Evolutionary conservation across 116 monocot genomes (phyloP).

Genomic region (Papilionanthe hybrid): DNA sequence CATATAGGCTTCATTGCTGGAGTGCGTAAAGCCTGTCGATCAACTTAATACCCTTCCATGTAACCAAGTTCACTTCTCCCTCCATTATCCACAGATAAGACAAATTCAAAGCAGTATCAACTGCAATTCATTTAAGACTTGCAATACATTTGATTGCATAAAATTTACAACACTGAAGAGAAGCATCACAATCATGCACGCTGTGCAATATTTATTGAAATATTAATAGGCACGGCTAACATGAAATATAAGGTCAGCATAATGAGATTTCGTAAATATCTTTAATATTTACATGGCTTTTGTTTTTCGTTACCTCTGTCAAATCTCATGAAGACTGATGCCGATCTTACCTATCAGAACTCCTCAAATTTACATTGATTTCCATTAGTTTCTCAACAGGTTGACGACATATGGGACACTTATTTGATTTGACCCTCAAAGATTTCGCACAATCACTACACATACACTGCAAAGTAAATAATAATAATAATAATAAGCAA

Average conservation of each 20-base stretch:
- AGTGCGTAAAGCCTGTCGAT: neutral
- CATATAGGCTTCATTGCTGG: no score
- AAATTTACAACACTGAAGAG: neutral
- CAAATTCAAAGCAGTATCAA: no score
- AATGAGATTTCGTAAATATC: neutral
- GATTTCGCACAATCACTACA: conserved; percentile 71
- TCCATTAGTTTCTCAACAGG: conserved; percentile 76
- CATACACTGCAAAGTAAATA: conserved; percentile 47
- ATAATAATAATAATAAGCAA: neutral
- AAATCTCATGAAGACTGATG: neutral
- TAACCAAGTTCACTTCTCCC: neutral
- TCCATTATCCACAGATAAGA: neutral
- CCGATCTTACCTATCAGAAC: neutral
- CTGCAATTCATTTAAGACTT: no score
- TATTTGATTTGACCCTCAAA: conserved; percentile 63
- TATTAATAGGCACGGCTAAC: neutral
- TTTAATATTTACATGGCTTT: neutral
- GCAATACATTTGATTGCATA: no score
- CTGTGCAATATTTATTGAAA: neutral
- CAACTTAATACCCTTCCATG: neutral
- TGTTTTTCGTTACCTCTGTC: neutral
- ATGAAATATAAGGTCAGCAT: neutral
- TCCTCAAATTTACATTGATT: conserved; percentile 43
- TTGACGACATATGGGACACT: conserved; percentile 90
- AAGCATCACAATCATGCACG: neutral